These are phyloP conservation scores for Penicillium olsonii DNA, from an alignment of 2,329 filamentous ascomycete species.

Conservation along the genomic window DNA sequence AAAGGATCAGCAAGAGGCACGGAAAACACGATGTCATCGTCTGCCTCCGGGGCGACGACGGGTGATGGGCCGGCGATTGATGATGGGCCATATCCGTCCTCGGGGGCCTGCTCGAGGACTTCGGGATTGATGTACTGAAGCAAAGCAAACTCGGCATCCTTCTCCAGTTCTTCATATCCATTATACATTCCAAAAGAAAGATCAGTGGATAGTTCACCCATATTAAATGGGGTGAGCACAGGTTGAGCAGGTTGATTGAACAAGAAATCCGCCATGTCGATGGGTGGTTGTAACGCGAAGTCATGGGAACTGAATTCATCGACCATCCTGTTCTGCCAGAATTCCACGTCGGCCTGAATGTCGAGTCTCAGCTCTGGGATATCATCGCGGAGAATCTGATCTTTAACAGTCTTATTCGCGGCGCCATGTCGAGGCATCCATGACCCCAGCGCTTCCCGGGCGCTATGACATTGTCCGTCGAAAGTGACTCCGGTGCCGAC, in stretches of 20 bases:
- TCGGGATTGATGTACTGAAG: no score
- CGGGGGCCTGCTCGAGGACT: no score
- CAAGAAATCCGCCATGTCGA: not conserved
- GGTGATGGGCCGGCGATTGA: no score
- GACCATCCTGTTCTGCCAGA: no score
- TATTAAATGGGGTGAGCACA: not conserved
- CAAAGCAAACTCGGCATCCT: no score
- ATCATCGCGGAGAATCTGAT: not conserved
- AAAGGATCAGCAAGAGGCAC: no score
- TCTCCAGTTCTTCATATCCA: no score
- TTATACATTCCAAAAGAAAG: not conserved
- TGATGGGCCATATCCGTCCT: no score
- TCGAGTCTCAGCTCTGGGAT: slow-evolving; percentile 9
- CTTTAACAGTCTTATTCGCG: not conserved
- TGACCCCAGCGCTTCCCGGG: slow-evolving; percentile 8
- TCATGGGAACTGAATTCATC: not conserved
- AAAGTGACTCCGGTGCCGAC: slow-evolving; percentile 6
- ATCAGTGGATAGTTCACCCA: no score
- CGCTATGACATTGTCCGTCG: not conserved
- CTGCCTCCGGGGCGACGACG: no score
- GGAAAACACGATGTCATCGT: no score
- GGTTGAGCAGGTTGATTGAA: not conserved
- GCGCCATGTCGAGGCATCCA: not conserved
- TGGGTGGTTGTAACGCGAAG: not conserved
- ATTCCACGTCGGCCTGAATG: slow-evolving; percentile 3